Evolutionary conservation across 1,284 basidiomycete genomes (phyloP).

Genomic region (Ceratobasidium papillatum): DNA sequence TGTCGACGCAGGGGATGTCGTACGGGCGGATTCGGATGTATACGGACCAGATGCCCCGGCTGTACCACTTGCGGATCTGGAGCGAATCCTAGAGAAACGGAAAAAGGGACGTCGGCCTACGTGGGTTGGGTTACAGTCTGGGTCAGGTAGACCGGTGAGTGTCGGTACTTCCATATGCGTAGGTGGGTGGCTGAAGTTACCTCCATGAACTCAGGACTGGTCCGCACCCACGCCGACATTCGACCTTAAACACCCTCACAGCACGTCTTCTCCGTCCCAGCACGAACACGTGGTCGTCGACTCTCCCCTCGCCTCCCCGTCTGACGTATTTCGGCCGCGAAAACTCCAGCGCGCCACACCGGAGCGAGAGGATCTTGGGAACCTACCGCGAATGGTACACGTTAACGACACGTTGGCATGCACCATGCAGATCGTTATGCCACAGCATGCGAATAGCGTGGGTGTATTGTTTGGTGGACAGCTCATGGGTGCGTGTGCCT

Average conservation of each 20-base stretch:
- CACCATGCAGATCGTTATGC: slow-evolving; percentile 46
- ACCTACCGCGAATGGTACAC: slow-evolving; percentile 29
- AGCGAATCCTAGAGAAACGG: slow-evolving; percentile 31
- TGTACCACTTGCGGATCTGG: slow-evolving; percentile 26
- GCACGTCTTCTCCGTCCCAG: neutral
- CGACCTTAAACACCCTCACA: neutral
- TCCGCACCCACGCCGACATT: neutral
- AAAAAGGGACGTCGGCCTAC: slow-evolving; percentile 23
- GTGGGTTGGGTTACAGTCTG: slow-evolving; percentile 36
- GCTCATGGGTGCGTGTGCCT: slow-evolving; percentile 44
- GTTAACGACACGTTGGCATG: slow-evolving; percentile 44
- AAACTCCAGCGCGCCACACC: slow-evolving; percentile 14
- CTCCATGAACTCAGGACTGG: neutral
- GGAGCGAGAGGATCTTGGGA: neutral
- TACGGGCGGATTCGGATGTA: slow-evolving; percentile 30
- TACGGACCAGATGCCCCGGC: slow-evolving; percentile 36
- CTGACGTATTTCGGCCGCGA: slow-evolving; percentile 32
- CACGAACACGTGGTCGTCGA: neutral
- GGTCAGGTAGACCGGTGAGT: slow-evolving; percentile 13
- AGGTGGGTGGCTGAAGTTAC: neutral
- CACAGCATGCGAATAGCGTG: slow-evolving; percentile 45
- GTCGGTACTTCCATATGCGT: neutral
- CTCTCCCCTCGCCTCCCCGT: slow-evolving; percentile 17
- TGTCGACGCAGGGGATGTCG: slow-evolving; percentile 27
- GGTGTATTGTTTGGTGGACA: slow-evolving; percentile 46